Base-by-base conservation (phyloP, 768 basidiomycete genomes). In the Cantharellus anzutake region DNA sequence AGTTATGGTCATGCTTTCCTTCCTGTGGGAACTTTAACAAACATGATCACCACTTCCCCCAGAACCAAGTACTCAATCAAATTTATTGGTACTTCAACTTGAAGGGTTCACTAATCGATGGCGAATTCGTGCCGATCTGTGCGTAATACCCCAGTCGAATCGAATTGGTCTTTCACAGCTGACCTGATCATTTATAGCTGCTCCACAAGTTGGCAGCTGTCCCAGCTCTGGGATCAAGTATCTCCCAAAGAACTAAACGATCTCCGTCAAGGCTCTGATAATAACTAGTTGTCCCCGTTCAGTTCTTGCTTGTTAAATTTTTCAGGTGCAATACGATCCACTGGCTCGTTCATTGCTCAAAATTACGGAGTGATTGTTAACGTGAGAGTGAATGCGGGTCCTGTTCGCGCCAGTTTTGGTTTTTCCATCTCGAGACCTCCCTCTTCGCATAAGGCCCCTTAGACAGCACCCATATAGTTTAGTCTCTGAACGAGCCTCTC, bases 101-200 rank as follows among this genome's bases (percentile, higher is more conserved):
- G 11, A 55, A 55, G 35, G 52, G 84, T 50, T 82, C 81, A n/a
- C 65, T 78, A 38, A 75, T 84, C 56, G 83, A 85, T 65, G 84
- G 84, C 11, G 64, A 64, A 2, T 84, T 84, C 61, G 70, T 79
- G 38, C 74, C 77, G 3, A 83, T 84, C 60, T 65, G 82, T 83
- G 37, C 44, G 44, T 48, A n/a, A n/a, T n/a, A n/a, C 63, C 57
- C 44, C 7, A 48, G 44, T 48, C 20, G 44, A 48, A 48, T 48
- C 44, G 44, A 48, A 7, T 48, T 7, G 44, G 20, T 7, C 11
- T 7, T 7, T 48, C 20, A 20, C 44, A 7, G 44, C 7, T 48
- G 20, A 48, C 44, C 44, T 48, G n/a, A 7, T 55, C 11, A 7
- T 51, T 41, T 35, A 37, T 56, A 62, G 61, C 55, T 38, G 61